Conservation (phyloP, 495 filamentous ascomycete species). For the Aspergillus bridgeri region DNA sequence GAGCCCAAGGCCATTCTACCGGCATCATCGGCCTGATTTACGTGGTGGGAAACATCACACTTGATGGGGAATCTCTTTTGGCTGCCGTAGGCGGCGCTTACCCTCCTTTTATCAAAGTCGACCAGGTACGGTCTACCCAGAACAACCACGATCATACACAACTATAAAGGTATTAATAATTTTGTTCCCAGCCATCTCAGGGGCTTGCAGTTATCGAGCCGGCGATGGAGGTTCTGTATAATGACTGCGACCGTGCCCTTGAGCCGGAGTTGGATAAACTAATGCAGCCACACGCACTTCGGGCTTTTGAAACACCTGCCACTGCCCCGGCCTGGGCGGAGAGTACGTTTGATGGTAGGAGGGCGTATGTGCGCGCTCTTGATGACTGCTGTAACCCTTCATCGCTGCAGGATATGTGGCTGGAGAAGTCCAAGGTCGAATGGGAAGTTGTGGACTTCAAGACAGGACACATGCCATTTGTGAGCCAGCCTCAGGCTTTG, state of each 20-base stretch:
- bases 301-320: constrained; percentile 7
- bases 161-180: background rate
- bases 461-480: constrained; percentile 8
- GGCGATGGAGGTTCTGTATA: constrained; percentile 7
- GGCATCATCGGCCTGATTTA: constrained; percentile 2
- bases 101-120: constrained; percentile 10
- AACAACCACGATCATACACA: constrained; percentile 2
- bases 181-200: constrained; percentile 5
- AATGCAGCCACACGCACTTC: constrained; percentile 9
- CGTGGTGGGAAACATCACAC: constrained; percentile 7
- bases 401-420: constrained; percentile 6
- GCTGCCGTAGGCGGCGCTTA: constrained; percentile 8
- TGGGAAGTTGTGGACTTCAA: constrained; percentile 10
- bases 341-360: constrained; percentile 7
- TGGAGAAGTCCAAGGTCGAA: constrained; percentile 10
- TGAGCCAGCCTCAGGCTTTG: constrained; percentile 5
- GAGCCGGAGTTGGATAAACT: constrained; percentile 3
- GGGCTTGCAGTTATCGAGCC: constrained; percentile 4
- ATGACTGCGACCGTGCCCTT: constrained; percentile 7
- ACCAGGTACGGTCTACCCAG: constrained; percentile 1
- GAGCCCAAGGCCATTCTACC: background rate
- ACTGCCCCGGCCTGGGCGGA: constrained; percentile 9
- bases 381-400: constrained; percentile 8
- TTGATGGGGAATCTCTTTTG: constrained; percentile 5
- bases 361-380: constrained; percentile 7